These are phyloP conservation scores for Leccinum olivaceoglutinosum DNA, from an alignment of 1,284 basidiomycete genomes.

Conservation along the genomic window DNA sequence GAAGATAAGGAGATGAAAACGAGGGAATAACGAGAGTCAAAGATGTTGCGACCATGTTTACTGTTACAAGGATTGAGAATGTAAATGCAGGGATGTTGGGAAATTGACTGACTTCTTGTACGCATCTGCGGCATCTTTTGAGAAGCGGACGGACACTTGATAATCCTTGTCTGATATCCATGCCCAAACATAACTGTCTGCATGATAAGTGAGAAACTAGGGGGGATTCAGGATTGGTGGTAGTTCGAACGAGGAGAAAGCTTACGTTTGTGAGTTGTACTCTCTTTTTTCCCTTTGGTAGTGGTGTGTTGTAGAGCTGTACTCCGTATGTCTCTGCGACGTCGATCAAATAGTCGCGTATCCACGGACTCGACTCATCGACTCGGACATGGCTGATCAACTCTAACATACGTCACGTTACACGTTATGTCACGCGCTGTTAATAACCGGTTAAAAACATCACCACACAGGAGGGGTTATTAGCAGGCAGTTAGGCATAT, in stretches of 20 bases:
- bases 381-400: constrained; percentile 24
- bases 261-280: constrained; percentile 52
- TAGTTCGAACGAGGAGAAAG: background rate
- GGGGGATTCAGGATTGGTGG: constrained; percentile 10
- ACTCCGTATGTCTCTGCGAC: constrained; percentile 47
- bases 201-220: constrained; percentile 34
- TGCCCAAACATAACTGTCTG: constrained; percentile 41
- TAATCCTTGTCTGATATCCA: constrained; percentile 38
- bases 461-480: too few species aligned
- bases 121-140: constrained; percentile 30
- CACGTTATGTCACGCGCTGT: constrained; percentile 19
- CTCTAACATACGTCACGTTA: background rate
- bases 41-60: constrained; percentile 20
- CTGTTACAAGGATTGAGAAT: constrained; percentile 7
- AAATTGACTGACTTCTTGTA: constrained; percentile 29
- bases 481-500: too few species aligned
- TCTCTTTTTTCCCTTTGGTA: constrained; percentile 34
- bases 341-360: constrained; percentile 42
- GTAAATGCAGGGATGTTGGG: background rate
- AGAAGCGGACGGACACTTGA: constrained; percentile 37
- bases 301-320: constrained; percentile 33
- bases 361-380: constrained; percentile 45
- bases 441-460: too few species aligned
- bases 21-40: constrained; percentile 30
- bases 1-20: constrained; percentile 38